These are phyloP conservation scores for Dothideomycetidae sp. DNA, from an alignment of 2,329 filamentous ascomycete species.

Conservation along the genomic window DNA sequence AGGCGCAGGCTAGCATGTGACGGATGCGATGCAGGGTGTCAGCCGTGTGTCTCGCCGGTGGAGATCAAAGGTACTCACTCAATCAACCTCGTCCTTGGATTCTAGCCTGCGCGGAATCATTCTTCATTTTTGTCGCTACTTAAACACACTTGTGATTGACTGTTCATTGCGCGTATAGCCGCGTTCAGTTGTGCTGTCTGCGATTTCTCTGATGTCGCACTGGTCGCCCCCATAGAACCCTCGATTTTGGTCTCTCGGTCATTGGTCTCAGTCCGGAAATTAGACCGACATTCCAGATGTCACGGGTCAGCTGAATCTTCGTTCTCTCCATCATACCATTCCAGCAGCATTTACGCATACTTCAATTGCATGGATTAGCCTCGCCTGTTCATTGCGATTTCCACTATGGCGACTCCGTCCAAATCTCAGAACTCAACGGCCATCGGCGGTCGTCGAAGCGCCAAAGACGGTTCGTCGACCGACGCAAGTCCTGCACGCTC, in stretches of 20 bases:
- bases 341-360: neutral
- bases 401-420: conserved; percentile 12
- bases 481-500: conserved; percentile 9
- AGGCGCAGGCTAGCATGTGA: no score
- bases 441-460: conserved; percentile 10
- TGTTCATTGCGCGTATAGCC: no score
- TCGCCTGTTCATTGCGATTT: neutral
- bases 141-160: no score
- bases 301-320: no score
- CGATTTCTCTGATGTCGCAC: neutral
- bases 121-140: no score
- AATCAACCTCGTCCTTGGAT: neutral
- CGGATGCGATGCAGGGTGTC: no score
- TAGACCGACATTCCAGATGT: neutral
- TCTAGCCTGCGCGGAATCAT: neutral
- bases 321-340: conserved; percentile 1
- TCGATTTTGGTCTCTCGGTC: neutral
- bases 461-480: conserved; percentile 8
- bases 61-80: neutral
- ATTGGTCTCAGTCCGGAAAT: neutral
- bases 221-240: neutral
- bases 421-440: conserved; percentile 10
- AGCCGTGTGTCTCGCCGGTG: neutral
- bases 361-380: neutral
- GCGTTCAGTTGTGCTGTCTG: neutral